Base-by-base conservation (phyloP, 2,329 filamentous ascomycete species). In the Microascus cirrosus region DNA sequence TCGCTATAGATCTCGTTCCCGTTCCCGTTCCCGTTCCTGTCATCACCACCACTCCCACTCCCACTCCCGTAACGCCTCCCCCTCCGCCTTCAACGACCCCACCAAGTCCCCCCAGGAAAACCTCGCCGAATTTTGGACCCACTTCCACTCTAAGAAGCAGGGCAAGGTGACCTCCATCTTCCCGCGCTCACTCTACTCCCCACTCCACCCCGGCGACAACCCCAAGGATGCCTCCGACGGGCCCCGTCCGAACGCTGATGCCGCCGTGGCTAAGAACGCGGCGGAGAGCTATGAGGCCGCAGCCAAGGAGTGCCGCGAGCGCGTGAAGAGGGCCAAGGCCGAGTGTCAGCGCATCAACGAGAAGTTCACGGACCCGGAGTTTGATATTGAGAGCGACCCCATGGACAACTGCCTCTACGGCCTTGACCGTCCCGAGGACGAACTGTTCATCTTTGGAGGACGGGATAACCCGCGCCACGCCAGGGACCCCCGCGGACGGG, bases 361-460 rank as follows among this genome's bases (percentile, higher is more conserved):
- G 68, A 93, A 90, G 70, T 96, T 94, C 67, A 81, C 86, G 18
- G 90, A 95, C 66, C 82, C 85, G 20, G 84, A 94, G 68, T 95
- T 95, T 66, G 87, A 95, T 67, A 83, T 95, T 55, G 90, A 94
- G 66, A 75, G 81, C 36, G 89, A 92, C 67, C 76, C 73, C 59
- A 76, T 74, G 12, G 55, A 65, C 22, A 74, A 76, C 61, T 75
- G 73, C 51, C 67, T 75, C 34, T 64, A 56, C 51, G 59, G 53
- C 24, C 53, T 61, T 24, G 20, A 51, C 55, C 58, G 52, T 34
- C 28, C 25, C 42, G 53, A 48, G 56, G 42, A 55, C 28, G 28
- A 32, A 20, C 91, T 61, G 87, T 89, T 64, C 82, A 77, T 39
- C 71, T 81, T 22, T 59, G 2, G 87, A 91, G 25, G 18, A 7